phyloP scores from a whole-genome alignment of 2,329 filamentous ascomycete species.

The Xylaria sp. region DNA sequence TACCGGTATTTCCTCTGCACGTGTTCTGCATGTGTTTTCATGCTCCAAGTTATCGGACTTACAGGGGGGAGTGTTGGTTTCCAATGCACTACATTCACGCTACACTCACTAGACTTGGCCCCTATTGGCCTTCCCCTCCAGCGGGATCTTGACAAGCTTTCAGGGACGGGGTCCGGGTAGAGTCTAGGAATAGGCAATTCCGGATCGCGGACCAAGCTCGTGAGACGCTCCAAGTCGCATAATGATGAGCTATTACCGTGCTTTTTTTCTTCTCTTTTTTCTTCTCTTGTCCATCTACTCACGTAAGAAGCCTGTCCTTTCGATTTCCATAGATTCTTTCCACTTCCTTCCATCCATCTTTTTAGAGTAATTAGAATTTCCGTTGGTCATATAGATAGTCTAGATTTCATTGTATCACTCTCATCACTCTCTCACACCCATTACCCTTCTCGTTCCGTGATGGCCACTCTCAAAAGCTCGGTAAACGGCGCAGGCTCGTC shows the following conservation, averaged over 20 bases:
- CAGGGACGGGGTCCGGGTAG: not conserved
- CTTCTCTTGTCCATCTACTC: not conserved
- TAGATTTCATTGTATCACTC: constrained; percentile 14
- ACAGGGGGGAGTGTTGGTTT: not conserved
- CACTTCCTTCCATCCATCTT: not conserved
- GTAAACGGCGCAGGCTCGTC: constrained; percentile 58
- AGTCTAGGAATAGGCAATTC: not conserved
- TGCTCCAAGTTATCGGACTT: not conserved
- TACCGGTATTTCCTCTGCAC: not conserved
- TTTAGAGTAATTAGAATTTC: not conserved
- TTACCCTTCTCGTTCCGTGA: constrained; percentile 15
- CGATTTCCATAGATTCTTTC: not conserved
- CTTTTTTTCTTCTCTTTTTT: too few species aligned
- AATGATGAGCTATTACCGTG: not conserved
- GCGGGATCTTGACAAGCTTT: constrained; percentile 15
- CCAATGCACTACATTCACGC: not conserved
- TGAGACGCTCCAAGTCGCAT: constrained; percentile 12
- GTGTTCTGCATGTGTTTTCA: constrained; percentile 14
- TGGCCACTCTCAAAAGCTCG: constrained; percentile 61
- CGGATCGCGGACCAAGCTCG: not conserved
- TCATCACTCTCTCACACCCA: not conserved
- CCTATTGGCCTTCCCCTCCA: constrained; percentile 16
- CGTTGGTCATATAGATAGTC: not conserved
- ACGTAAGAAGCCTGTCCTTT: not conserved
- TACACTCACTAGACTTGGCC: constrained; percentile 7